Evolutionary conservation across 2,329 filamentous ascomycete species (phyloP), one percentile per base, ranked within the genome.

Genomic region (Verticillium nonalfalfae): DNA sequence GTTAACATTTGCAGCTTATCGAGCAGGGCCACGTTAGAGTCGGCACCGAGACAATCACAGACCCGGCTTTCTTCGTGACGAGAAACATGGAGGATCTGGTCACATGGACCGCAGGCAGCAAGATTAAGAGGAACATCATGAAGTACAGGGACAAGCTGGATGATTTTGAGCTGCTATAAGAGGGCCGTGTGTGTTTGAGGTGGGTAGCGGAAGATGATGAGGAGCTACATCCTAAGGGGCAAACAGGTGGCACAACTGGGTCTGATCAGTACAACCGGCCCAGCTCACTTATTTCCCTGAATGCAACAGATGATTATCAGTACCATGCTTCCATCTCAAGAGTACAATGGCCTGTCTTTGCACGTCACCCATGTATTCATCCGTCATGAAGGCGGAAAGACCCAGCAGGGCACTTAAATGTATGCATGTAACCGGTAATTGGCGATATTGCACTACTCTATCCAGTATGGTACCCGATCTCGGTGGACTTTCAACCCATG

Each of bases 41-140:
- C 1, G 94, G 94, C 13, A 93, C 92, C 0, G 92, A 97, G 71
- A 90, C 93, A 1, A 85, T 97, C 33, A 96, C 91, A 2, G 94
- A 98, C 73, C 88, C 52, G 31, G 93, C 93, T 0, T 97, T 93
- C 70, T 76, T 97, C 59, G 92, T 98, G 7, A 95, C 91, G 40
- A 83, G 93, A 66, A 90, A 87, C 64, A 91, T 96, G 84, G 94
- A 98, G 77, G 94, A 98, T 77, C 97, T 96, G 73, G 90, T 98
- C 18, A 97, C 94, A 0, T 98, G 94, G 94, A 89, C 94, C 10
- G 91, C 96, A 70, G 92, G 91, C 63, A 96, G 91, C 76, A 97
- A 97, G 90, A 93, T 98, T 75, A 97, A 96, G 89, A 85, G 90
- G 72, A 95, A 93, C 73, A 96, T 97, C 66, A 88, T 97, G 85